Evolutionary conservation across 2,329 filamentous ascomycete genomes (phyloP), one percentile per base, ranked within the genome.

Genomic region (Plectosphaerella cucumerina): DNA sequence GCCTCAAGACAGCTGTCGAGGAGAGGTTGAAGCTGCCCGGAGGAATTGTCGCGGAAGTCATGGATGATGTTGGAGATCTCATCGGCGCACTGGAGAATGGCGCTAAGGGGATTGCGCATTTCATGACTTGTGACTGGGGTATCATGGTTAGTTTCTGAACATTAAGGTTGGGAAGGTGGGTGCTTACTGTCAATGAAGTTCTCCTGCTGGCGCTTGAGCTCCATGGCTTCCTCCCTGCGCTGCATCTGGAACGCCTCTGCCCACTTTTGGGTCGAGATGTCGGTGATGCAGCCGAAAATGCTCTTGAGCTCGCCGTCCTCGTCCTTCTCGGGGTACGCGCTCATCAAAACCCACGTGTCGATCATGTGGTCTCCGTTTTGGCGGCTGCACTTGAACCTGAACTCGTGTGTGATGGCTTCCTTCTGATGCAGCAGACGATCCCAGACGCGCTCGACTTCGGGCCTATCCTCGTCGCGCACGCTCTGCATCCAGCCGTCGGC

Each of bases 211-310:
- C 82, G 76, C 66, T 94, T 94, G 54, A 91, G 76, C 63, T 93
- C 87, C 2, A 92, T 82, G 0, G 89, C 90, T 64, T 94, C 89
- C 60, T 92, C 82, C 61, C 89, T 86, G 52, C 89, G 84, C 43
- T 85, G 79, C 59, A 81, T 89, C 65, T 95, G 89, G 33, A 90
- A 83, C 44, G 86, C 84, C 66, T 95, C 90, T 1, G 90, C 89
- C 76, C 86, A 86, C 65, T 95, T 96, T 64, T 94, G 89, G 49
- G 87, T 82, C 17, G 87, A 90, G 56, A 96, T 95, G 61, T 95
- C 89, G 0, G 89, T 93, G 48, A 95, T 86, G 61, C 85, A 88
- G 48, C 87, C 88, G 59, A 92, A 91, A 3, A 91, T 85, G 54
- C 85, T 83, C 69, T 89, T 89, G 48, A 91, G 75, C 23, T 73